A percentile compares a stretch with the other conserved stretches of the same genome.
Conservation (phyloP, 371 early-diverging fungal species). For the Mortierella sp. region DNA sequence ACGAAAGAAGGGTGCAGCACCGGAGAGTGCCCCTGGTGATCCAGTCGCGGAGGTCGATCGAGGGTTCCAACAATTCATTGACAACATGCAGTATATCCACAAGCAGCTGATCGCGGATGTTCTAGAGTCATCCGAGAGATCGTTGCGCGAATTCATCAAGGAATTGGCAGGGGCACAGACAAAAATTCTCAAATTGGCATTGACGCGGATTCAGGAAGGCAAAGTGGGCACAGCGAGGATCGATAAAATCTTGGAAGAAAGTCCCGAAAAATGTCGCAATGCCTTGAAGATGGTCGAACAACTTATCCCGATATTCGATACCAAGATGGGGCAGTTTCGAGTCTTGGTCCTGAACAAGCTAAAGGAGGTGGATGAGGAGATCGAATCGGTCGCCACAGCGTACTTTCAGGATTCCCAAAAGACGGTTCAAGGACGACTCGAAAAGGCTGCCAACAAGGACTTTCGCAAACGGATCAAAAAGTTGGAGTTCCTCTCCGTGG, state of each 20-base stretch:
- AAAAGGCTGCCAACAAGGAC: constrained; percentile 73
- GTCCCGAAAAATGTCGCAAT: constrained; percentile 49
- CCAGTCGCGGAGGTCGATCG: constrained; percentile 64
- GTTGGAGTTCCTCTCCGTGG: constrained; percentile 60
- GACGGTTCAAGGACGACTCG: constrained; percentile 66
- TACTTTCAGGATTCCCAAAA: constrained; percentile 56
- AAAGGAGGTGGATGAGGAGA: constrained; percentile 61
- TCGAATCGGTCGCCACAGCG: constrained; percentile 56
- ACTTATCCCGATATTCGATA: constrained; percentile 52
- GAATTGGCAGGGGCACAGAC: constrained; percentile 51
- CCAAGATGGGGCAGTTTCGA: constrained; percentile 51
- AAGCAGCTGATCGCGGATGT: constrained; percentile 59
- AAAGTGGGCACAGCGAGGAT: constrained; percentile 52
- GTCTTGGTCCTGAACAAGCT: constrained; percentile 51
- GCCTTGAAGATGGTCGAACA: constrained; percentile 53
- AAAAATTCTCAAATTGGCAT: constrained; percentile 49
- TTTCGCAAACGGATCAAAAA: constrained; percentile 70
- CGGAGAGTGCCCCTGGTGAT: constrained; percentile 21
- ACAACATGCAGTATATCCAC: constrained; percentile 63
- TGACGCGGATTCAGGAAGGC: constrained; percentile 53
- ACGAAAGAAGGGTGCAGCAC: constrained; percentile 25
- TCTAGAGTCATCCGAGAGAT: constrained; percentile 48
- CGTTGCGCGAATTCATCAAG: constrained; percentile 51
- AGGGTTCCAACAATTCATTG: constrained; percentile 62
- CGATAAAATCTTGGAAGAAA: constrained; percentile 53